Base-by-base conservation (phyloP, 768 basidiomycete species). In the Leccinum sublutescens region DNA sequence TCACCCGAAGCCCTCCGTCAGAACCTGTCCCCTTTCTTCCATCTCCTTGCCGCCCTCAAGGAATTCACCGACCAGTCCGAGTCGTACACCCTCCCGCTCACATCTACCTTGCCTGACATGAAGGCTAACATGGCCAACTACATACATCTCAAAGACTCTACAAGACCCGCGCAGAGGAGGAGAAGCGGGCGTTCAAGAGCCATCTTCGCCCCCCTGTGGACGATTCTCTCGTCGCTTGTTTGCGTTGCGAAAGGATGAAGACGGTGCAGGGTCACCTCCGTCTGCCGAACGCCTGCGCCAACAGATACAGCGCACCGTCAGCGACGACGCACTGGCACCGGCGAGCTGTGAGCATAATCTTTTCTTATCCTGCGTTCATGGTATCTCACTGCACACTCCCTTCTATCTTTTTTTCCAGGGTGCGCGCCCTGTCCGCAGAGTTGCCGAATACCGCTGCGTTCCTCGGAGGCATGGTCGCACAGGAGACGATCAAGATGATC, bases 401-500 rank as follows among this genome's bases (percentile, higher is more conserved):
- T 31, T 25, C 31, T 31, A 4, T 4, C 25, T 25, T 25, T 21
- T 2, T 29, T 8, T 7, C 14, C 19, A 95, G 93, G 57, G 86
- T 80, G 11, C 89, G 94, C 2, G 80, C 93, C 9, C 91, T 89
- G 2, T 86, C 82, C 0, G 87, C 92, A 4, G 93, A 96, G 66
- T 76, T 98, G 3, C 96, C 96, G 6, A 98, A 95, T 64, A 95
- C 88, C 2, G 93, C 96, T 0, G 95, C 95, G 2, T 85, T 98
- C 68, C 78, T 98, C 0, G 97, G 97, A 1, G 97, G 97, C 2
- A 74, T 98, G 36, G 88, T 98, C 19, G 94, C 95, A 25, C 97
- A 99, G 66, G 97, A 99, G 71, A 86, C 87, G 5, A 98, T 98
- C 80, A 98, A 99, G 81, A 81, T 98, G 76, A 88, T 96, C 66